Percentiles rank a stretch among this genome's conserved stretches.
These are phyloP conservation scores for Citrus australasica DNA, from an alignment of 345 rosid species.

Conservation along the genomic window DNA sequence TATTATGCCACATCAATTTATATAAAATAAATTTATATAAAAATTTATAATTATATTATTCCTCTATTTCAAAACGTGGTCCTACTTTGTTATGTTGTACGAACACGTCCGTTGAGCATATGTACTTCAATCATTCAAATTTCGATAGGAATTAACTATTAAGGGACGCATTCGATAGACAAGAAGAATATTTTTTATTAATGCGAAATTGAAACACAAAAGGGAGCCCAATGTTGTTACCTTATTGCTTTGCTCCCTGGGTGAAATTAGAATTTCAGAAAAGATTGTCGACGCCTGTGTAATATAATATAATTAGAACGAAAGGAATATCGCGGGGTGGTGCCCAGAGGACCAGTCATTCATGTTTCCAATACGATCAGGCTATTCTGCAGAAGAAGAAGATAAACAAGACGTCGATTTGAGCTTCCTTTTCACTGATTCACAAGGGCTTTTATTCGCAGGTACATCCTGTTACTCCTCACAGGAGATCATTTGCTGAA, in stretches of 20 bases:
- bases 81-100: no score
- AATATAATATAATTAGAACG: not conserved
- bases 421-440: not conserved
- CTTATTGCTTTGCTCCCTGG: not conserved
- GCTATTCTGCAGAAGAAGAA: not conserved
- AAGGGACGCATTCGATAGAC: no score
- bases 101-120: no score
- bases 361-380: not conserved
- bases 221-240: not conserved
- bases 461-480: not conserved
- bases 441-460: not conserved
- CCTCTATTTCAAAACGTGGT: no score
- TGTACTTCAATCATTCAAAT: no score
- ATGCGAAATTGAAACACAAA: no score
- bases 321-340: not conserved
- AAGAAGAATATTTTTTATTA: no score
- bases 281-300: not conserved
- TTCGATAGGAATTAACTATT: no score
- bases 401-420: not conserved
- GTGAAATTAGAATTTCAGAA: not conserved
- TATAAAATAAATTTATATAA: no score
- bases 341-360: not conserved
- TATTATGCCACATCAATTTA: accelerated
- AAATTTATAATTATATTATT: accelerated
- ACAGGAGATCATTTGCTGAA: not conserved